phyloP scores from a whole-genome alignment of 2,329 filamentous ascomycete genomes.

The Cladosporium halotolerans region DNA sequence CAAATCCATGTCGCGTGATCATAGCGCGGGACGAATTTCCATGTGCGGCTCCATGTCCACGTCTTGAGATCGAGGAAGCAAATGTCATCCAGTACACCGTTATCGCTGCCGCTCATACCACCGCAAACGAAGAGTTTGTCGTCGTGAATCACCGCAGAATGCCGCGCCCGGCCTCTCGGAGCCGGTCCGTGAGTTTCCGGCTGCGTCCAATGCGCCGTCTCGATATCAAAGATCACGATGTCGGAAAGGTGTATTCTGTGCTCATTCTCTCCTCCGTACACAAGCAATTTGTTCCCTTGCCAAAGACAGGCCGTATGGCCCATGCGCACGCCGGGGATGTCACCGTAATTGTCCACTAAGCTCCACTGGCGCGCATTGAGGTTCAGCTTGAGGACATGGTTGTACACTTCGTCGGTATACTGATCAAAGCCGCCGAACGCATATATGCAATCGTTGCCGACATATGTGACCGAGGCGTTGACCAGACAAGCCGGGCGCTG shows the following conservation, averaged over 20 bases:
- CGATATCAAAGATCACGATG: constrained; percentile 90
- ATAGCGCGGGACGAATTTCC: constrained; percentile 91
- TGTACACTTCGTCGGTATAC: constrained; percentile 98
- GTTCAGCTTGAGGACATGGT: constrained; percentile 88
- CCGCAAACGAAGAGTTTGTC: constrained; percentile 95
- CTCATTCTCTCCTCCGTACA: constrained; percentile 97
- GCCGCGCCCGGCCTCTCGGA: constrained; percentile 83
- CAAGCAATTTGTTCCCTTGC: constrained; percentile 87
- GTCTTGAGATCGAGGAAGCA: constrained; percentile 96
- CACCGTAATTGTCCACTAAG: constrained; percentile 95
- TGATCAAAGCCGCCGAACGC: constrained; percentile 98
- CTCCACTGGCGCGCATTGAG: constrained; percentile 86
- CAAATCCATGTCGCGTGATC: constrained; percentile 95
- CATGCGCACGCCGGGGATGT: constrained; percentile 96
- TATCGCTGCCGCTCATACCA: constrained; percentile 90
- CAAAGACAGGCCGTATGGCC: constrained; percentile 96
- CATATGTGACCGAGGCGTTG: constrained; percentile 98
- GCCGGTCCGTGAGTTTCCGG: constrained; percentile 78
- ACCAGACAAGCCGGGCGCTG: constrained; percentile 84
- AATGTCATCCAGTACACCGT: constrained; percentile 88
- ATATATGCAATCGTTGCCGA: constrained; percentile 94
- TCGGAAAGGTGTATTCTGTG: constrained; percentile 93
- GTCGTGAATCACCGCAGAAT: constrained; percentile 89
- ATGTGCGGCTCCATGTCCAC: constrained; percentile 93
- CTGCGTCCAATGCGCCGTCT: constrained; percentile 91